Evolutionary conservation across 345 rosid species (phyloP), one percentile per base, ranked within the genome.

Genomic region (Syzygium aromaticum): DNA sequence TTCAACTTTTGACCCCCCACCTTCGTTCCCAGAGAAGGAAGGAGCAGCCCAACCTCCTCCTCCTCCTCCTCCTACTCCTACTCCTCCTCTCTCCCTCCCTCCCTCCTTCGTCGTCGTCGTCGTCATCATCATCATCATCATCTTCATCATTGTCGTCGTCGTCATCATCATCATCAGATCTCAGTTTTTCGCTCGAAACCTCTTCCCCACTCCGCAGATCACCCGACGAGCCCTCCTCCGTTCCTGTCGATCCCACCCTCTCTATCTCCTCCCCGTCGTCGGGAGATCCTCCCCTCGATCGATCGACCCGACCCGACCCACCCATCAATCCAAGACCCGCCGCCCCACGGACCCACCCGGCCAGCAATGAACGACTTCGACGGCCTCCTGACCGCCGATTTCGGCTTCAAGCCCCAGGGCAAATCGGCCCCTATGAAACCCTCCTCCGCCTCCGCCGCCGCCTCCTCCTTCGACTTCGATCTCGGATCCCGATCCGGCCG

Each of bases 391-490:
- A 88, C 88, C 85, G 88, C 89, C 46, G 94, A 93, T 64, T 90
- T 84, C 73, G 93, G 93, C 52, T 89, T 86, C 92, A 91, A 91
- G 82, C 92, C 94, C 51, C 93, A 91, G 56, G 92, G 94, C 57
- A 93, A 91, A 84, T 87, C 93, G 49, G 92, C 93, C 59, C 94
- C 94, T 19, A 93, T 91, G 92, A 87, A 90, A 12, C 86, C 93
- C 63, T 84, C 94, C 53, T 86, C 87, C 63, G 40, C 28, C 52
- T 27, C 88, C 51, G 54, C 25, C 61, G 84, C 6, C 43, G 5
- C 14, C 51, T 6, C 54, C 59, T 25, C 89, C 56, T 56, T 52
- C 78, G 67, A 56, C 78, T 88, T 84, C 73, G 91, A 90, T 11
- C 77, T 87, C 64, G 92, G 90, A 90, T 89, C 93, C 85, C 87